phyloP scores from a whole-genome alignment of 441 rosid species.

The Euphorbia celastroides region DNA sequence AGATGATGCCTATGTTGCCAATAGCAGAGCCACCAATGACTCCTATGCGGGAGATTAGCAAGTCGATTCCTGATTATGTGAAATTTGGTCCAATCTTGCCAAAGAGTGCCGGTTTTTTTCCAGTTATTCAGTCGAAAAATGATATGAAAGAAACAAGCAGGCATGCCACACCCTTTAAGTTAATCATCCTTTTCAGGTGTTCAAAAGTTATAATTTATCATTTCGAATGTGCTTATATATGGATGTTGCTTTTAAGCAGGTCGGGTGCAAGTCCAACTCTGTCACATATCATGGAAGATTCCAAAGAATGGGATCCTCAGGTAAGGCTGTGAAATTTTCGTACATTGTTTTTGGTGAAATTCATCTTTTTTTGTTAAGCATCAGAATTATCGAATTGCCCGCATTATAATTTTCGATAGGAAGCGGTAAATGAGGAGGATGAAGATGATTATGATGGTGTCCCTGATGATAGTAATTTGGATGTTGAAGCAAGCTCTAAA shows the following conservation, averaged over 20 bases:
- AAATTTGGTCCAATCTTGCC: conserved; percentile 64
- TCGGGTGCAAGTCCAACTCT: conserved; percentile 19
- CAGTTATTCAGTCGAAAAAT: conserved; percentile 29
- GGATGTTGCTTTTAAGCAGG: conserved; percentile 32
- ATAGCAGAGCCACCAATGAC: conserved; percentile 69
- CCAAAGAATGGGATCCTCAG: conserved; percentile 27
- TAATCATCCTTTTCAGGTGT: neutral
- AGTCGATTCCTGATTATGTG: conserved; percentile 51
- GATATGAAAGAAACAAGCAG: conserved; percentile 27
- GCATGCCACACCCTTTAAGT: conserved; percentile 20
- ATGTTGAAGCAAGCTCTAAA: conserved; percentile 20
- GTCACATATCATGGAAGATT: conserved; percentile 27
- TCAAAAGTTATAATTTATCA: too few species aligned
- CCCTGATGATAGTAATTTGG: conserved; percentile 24
- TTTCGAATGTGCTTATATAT: conserved; percentile 3
- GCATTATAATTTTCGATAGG: conserved; percentile 28
- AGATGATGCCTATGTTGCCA: conserved; percentile 53
- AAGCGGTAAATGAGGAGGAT: conserved; percentile 23
- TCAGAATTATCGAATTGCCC: conserved; percentile 9
- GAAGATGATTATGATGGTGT: conserved; percentile 30
- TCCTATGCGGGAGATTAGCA: conserved; percentile 48
- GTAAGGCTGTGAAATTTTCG: conserved; percentile 24
- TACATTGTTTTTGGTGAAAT: neutral
- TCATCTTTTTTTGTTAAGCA: neutral
- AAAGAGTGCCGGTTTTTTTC: conserved; percentile 46